A percentile compares a stretch with the other conserved stretches of the same genome.
Evolutionary conservation across 768 basidiomycete species (phyloP).

Genomic region (Tylopilus intermedius): DNA sequence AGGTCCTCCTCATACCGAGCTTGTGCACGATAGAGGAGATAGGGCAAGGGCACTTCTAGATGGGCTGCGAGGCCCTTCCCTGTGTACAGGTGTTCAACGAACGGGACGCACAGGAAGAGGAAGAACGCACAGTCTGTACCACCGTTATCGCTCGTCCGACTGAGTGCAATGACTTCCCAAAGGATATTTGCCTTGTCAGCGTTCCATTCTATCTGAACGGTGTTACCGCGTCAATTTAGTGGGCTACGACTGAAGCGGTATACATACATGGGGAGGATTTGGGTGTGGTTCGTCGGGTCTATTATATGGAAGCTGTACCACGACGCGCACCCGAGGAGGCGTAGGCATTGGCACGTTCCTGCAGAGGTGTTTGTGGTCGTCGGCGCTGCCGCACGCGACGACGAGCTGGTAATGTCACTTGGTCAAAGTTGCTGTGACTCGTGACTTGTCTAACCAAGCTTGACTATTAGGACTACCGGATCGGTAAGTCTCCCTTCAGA

Average conservation of each 20-base stretch:
- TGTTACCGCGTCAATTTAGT: constrained; percentile 10
- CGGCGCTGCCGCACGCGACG: neutral
- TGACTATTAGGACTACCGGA: constrained; percentile 5
- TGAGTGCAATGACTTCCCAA: constrained; percentile 83
- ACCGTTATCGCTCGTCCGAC: constrained; percentile 64
- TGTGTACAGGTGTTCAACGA: constrained; percentile 26
- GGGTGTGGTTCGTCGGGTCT: constrained; percentile 62
- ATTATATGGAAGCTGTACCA: constrained; percentile 75
- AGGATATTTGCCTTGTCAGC: constrained; percentile 77
- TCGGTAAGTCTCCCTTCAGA: neutral
- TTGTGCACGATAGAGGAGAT: constrained; percentile 79
- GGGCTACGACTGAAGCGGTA: neutral
- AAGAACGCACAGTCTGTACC: constrained; percentile 70
- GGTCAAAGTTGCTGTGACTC: neutral
- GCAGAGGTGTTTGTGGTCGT: neutral
- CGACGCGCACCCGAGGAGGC: constrained; percentile 52
- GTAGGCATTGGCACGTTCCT: constrained; percentile 18
- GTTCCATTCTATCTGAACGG: constrained; percentile 74
- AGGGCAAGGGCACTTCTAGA: constrained; percentile 76
- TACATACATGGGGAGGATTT: constrained; percentile 69
- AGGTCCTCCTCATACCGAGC: constrained; percentile 83
- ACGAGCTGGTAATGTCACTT: neutral
- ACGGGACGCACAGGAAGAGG: neutral
- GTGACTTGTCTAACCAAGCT: neutral
- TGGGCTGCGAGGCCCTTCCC: constrained; percentile 83